Percentiles rank a stretch among this genome's conserved stretches.
Conservation (phyloP, 2,329 filamentous ascomycete species). For the Lasiodiplodia hormozganensis region DNA sequence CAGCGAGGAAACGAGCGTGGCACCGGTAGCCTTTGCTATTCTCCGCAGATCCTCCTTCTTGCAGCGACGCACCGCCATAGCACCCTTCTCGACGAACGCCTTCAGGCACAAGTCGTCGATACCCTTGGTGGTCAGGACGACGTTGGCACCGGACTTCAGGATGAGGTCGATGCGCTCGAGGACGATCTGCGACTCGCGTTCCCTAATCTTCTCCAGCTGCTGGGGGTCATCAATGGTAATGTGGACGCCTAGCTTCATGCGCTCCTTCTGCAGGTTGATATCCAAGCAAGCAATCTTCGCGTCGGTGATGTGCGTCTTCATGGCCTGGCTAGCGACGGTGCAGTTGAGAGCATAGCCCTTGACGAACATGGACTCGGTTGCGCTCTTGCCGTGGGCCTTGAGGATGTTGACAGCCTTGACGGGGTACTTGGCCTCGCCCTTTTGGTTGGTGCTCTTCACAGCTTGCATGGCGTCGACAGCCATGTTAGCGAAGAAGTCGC, state of each 20-base stretch:
- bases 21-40: constrained; percentile 95
- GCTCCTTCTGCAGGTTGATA: constrained; percentile 98
- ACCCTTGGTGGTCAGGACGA: constrained; percentile 95
- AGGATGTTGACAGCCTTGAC: constrained; percentile 99
- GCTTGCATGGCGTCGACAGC: constrained; percentile 95
- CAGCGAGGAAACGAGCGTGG: constrained; percentile 88
- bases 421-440: constrained; percentile 91
- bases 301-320: constrained; percentile 90
- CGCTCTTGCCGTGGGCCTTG: constrained; percentile 96
- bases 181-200: constrained; percentile 90
- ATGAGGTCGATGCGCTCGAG: constrained; percentile 97
- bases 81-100: constrained; percentile 90
- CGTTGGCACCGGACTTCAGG: constrained; percentile 94
- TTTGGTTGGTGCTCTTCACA: constrained; percentile 91
- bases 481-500: constrained; percentile 97
- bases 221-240: constrained; percentile 97
- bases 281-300: constrained; percentile 97
- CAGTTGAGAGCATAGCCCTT: constrained; percentile 99
- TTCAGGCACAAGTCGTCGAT: constrained; percentile 97
- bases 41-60: constrained; percentile 98
- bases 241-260: constrained; percentile 98
- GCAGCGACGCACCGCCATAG: constrained; percentile 93
- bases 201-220: constrained; percentile 95
- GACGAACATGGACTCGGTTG: constrained; percentile 84
- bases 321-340: constrained; percentile 96